phyloP scores from a whole-genome alignment of 495 filamentous ascomycete species.

The Glonium stellatum region DNA sequence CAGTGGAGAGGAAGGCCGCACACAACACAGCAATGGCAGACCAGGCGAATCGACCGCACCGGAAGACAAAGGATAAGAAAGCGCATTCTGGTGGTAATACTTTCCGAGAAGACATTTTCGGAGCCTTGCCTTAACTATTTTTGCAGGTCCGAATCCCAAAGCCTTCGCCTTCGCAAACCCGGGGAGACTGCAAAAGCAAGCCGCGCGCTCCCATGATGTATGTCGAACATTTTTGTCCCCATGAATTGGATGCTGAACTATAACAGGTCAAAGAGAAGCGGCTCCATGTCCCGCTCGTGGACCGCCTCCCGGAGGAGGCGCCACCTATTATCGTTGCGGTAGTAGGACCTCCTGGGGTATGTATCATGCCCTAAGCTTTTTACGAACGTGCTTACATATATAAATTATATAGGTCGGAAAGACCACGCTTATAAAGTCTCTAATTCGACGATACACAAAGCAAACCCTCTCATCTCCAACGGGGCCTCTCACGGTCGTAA shows the following conservation, averaged over 20 bases:
- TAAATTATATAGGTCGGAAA: conserved; percentile 42
- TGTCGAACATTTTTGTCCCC: conserved; percentile 17
- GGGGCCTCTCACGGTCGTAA: conserved; percentile 90
- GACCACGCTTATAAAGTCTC: conserved; percentile 78
- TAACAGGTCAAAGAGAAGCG: conserved; percentile 86
- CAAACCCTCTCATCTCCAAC: conserved; percentile 83
- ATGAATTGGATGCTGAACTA: neutral
- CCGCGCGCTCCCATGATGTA: conserved; percentile 88
- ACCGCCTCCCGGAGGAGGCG: conserved; percentile 91
- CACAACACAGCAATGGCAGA: conserved; percentile 54
- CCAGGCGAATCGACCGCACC: conserved; percentile 80
- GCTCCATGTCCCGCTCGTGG: conserved; percentile 89
- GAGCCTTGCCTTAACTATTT: neutral
- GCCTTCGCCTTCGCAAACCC: conserved; percentile 84
- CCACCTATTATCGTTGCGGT: conserved; percentile 86
- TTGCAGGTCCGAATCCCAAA: conserved; percentile 73
- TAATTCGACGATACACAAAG: conserved; percentile 91
- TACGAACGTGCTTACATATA: conserved; percentile 33
- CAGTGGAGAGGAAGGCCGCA: conserved; percentile 2
- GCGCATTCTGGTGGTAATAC: conserved; percentile 46
- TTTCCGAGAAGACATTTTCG: neutral
- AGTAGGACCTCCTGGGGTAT: conserved; percentile 85
- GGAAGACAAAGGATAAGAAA: conserved; percentile 88
- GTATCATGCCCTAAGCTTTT: conserved; percentile 19
- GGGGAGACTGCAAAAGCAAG: conserved; percentile 74